Conservation (phyloP, 139 green algal genomes). For the Auxenochlorella pyrenoidosa region DNA sequence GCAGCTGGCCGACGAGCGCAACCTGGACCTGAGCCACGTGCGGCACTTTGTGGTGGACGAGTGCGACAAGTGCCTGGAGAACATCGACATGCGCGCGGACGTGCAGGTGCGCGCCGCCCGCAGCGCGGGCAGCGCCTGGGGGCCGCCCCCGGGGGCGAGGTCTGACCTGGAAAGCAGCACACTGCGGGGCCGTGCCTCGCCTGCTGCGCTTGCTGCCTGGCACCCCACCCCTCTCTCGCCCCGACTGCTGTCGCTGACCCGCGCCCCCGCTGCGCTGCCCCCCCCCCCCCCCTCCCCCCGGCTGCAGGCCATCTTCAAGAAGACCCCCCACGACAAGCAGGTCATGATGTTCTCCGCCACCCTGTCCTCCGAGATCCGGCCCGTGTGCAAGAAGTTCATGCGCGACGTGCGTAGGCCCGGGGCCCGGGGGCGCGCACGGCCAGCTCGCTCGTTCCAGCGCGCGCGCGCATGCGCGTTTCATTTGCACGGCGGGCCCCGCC, state of each 20-base stretch:
- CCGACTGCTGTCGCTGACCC: not conserved
- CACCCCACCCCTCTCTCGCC: no score
- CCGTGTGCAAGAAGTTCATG: conserved; percentile 99
- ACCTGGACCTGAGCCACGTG: conserved; percentile 88
- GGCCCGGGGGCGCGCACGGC: not conserved
- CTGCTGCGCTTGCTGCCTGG: no score
- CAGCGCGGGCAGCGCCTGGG: no score
- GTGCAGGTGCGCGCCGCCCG: conserved; percentile 55
- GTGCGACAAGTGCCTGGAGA: conserved; percentile 99
- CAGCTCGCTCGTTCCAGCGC: no score
- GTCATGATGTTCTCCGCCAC: conserved; percentile 99
- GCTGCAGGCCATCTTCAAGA: conserved; percentile 97
- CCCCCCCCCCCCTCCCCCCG: no score
- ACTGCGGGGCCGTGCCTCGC: no score
- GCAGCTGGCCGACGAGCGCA: conserved; percentile 83
- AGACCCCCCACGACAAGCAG: conserved; percentile 99
- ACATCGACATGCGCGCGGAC: conserved; percentile 96
- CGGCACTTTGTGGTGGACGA: conserved; percentile 98
- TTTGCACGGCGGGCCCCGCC: no score
- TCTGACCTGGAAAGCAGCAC: no score
- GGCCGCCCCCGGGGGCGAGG: no score
- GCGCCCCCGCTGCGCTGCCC: no score
- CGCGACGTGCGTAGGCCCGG: conserved; percentile 70
- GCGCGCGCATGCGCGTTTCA: no score
- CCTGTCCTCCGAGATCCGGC: conserved; percentile 91